Evolutionary conservation across 345 rosid genomes (phyloP), one percentile per base, ranked within the genome.

Genomic region (Noccaea caerulescens): DNA sequence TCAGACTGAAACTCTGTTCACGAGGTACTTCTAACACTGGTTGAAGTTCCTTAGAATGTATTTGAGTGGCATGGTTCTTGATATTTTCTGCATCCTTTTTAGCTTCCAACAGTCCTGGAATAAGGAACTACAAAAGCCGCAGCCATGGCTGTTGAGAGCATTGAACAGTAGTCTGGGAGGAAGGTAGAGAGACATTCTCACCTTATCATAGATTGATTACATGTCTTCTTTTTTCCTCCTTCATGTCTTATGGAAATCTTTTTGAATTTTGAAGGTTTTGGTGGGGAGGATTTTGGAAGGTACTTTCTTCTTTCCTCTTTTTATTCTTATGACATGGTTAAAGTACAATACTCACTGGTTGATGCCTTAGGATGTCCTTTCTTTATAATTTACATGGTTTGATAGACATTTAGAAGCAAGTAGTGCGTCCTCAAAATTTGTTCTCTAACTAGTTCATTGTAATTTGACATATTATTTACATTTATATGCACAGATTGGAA

Each of bases 261-360:
- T 68, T 58, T 39, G 36, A 4, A 61, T 60, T 79, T 66, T 79
- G 54, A 76, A 94, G 99, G 97, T 94, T 94, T 82, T 91, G 93
- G 98, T 88, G 84, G 86, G 99, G 97, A 80, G 99, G 99, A 79
- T 87, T 89, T 57, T 94, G 98, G 98, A 94, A 94, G 99, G 99
- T 91, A 88, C 58, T 63, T 43, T 71, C 45, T 12, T 45, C 72
- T 41, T 58, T 42, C 37, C 47, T 49, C 47, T 66, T 57, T 56
- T 14, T 34, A 5, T 41, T 50, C 41, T 2, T 6, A 51, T 66
- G 56, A 53, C 30, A 30, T 66, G 16, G 30, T 72, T 57, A 37
- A 39, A 30, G 18, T 58, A 66, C 67, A 58, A 10, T 57, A 59
- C 44, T 16, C 59, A 27, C 58, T 51, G 32, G 13, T 58, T 66